Percentiles rank a stretch among this genome's conserved stretches.
These are phyloP conservation scores for Entonaema liquescens DNA, from an alignment of 495 filamentous ascomycete genomes.

Conservation along the genomic window DNA sequence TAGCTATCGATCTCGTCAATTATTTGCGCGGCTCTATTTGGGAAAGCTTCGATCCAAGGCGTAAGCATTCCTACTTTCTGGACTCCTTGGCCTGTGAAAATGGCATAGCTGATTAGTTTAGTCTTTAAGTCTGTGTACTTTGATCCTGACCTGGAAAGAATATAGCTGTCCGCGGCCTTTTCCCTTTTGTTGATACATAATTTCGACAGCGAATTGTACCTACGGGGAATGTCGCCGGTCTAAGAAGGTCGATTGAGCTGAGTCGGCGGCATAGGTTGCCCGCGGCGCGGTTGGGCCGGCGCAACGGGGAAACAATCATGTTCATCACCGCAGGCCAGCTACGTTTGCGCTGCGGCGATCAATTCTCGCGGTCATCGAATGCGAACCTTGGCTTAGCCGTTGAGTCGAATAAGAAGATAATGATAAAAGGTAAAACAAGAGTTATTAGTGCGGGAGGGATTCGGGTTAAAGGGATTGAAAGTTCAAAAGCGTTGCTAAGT, in stretches of 20 bases:
- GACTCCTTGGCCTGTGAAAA: constrained; percentile 82
- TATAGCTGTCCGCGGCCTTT: constrained; percentile 73
- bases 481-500: constrained; percentile 8
- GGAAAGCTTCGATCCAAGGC: constrained; percentile 86
- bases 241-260: not conserved
- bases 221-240: constrained; percentile 5
- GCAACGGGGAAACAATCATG: constrained; percentile 32
- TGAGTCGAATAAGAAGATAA: not conserved
- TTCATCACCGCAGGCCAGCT: constrained; percentile 45
- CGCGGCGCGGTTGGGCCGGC: constrained; percentile 30
- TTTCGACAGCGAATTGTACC: constrained; percentile 2
- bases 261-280: constrained; percentile 17
- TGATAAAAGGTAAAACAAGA: not conserved
- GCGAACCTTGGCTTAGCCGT: not conserved
- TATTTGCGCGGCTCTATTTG: constrained; percentile 71
- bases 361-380: constrained; percentile 36
- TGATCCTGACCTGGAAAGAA: constrained; percentile 77
- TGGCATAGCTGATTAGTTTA: constrained; percentile 11
- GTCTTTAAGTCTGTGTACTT: not conserved
- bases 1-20: constrained; percentile 84
- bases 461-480: constrained; percentile 24
- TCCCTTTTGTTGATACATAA: constrained; percentile 38
- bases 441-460: not conserved
- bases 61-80: constrained; percentile 92
- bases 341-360: constrained; percentile 36